Evolutionary conservation across 129 eudicot genomes (phyloP), one percentile per base, ranked within the genome.

Genomic region (Artemisia argyi): DNA sequence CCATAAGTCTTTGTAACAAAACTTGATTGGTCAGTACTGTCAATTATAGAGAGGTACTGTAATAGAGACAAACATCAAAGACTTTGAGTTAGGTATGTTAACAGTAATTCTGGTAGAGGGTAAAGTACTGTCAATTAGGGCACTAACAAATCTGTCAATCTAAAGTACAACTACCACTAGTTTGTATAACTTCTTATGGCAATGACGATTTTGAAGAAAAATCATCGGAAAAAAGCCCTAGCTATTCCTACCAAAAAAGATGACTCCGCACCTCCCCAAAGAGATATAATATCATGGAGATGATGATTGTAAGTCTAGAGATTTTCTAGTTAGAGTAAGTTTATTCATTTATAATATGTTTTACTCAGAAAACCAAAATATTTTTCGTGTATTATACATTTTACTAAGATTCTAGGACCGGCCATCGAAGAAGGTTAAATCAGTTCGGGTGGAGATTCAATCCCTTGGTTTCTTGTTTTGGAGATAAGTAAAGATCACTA

Each of bases 391-490:
- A 35, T 35, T 35, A 35, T 7, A 35, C 9, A 35, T 35, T 35
- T 35, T 32, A 7, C 9, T 35, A 35, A 1, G 44, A 35, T 5
- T 32, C 22, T 35, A 35, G 44, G 44, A 35, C 44, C 44, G 44
- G 44, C 2, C 8, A 35, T 35, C 44, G 7, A 35, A 1, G 44
- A 35, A 35, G 44, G 44, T 35, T 35, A 5, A 82, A 22, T 87
- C 85, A 10, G 93, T 74, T 72, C 87, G 87, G 93, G 93, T 18
- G 93, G 93, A 62, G 82, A 80, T 77, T 87, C 93, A 60, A 20
- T 84, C 89, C 59, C 83, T 87, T 28, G 87, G 93, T 4, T 87
- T 84, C 81, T 64, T 87, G 80, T 87, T 87, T 84, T 30, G 93
- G 89, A 84, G 93, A 87, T 57, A 20, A 20, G 22, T 20, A 20